Base-by-base conservation (phyloP, 208 protist genomes). In the Endotrypanum monterogeii region DNA sequence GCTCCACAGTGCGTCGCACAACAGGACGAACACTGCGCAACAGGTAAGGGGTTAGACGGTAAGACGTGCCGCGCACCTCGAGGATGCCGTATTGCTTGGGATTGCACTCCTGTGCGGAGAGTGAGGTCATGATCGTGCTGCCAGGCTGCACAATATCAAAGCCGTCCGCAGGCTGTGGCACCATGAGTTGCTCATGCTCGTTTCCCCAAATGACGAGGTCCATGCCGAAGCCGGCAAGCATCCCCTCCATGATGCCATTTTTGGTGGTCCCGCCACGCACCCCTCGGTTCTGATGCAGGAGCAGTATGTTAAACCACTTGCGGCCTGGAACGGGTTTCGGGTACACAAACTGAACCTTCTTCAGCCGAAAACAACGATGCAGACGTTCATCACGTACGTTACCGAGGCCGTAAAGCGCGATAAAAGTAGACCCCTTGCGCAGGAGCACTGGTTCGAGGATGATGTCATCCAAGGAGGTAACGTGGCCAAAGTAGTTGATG, bases 401-500 rank as follows among this genome's bases (percentile, higher is more conserved):
- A 20, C 99, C 99, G 5, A 99, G 74, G 30, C 99, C 99, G 81
- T 99, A 99, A 23, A 99, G 81, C 2, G 98, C 98, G 35, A 99
- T 67, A 58, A 98, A 97, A 0, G 98, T 99, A 44, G 79, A 69
- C 9, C 98, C 98, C 76, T 99, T 99, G 18, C 85, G 83, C 18
- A 99, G 67, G 57, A 99, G 62, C 16, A 99, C 76, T 1, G 98
- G 98, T 58, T 96, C 87, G 18, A 99, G 81, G 9, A 91, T 80
- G 76, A 99, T 98, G 39, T 99, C 88, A 65, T 99, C 97, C 0
- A 98, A 76, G 16, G 89, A 94, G 7, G 91, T 62, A 14, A 85
- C 83, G 60, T 99, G 98, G 48, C 99, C 99, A 91, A 99, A 99
- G 85, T 99, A 99, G 79, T 99, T 99, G 25, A 99, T 79, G 46